Conservation (phyloP, 768 basidiomycete species). For the Leccinum fibrillosum region DNA sequence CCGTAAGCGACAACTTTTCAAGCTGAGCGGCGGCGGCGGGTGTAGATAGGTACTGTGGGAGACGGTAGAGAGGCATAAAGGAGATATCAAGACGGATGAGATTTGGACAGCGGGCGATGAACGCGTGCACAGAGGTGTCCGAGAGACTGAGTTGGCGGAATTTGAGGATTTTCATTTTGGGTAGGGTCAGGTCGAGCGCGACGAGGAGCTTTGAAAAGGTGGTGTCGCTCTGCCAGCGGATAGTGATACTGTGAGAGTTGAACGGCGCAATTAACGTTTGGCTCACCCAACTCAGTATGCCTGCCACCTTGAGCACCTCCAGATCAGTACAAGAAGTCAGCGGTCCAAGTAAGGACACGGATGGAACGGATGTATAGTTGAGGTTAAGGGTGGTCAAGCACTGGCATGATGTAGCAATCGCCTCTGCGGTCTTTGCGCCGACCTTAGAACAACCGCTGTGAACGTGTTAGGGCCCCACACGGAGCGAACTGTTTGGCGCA, state of each 20-base stretch:
- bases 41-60: conserved; percentile 8
- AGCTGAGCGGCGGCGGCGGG: conserved; percentile 24
- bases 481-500: conserved; percentile 27
- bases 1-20: conserved; percentile 64
- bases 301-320: conserved; percentile 60
- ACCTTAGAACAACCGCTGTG: conserved; percentile 60
- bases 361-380: conserved; percentile 56
- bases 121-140: conserved; percentile 42
- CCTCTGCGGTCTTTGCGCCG: conserved; percentile 45
- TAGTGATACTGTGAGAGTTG: not conserved
- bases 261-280: not conserved
- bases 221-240: conserved; percentile 49
- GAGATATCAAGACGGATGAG: conserved; percentile 59
- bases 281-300: conserved; percentile 58
- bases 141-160: conserved; percentile 52
- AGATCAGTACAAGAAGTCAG: conserved; percentile 37
- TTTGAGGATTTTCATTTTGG: conserved; percentile 51
- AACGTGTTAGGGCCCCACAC: conserved; percentile 13
- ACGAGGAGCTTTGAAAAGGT: conserved; percentile 46
- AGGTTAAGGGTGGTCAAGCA: conserved; percentile 50
- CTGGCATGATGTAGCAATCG: conserved; percentile 40
- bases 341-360: conserved; percentile 44
- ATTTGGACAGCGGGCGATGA: conserved; percentile 47
- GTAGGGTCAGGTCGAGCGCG: conserved; percentile 32
- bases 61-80: conserved; percentile 53